Evolutionary conservation across 805 yeast genomes (phyloP), one percentile per base, ranked within the genome.

Genomic region (Myxozyma kluyveri): DNA sequence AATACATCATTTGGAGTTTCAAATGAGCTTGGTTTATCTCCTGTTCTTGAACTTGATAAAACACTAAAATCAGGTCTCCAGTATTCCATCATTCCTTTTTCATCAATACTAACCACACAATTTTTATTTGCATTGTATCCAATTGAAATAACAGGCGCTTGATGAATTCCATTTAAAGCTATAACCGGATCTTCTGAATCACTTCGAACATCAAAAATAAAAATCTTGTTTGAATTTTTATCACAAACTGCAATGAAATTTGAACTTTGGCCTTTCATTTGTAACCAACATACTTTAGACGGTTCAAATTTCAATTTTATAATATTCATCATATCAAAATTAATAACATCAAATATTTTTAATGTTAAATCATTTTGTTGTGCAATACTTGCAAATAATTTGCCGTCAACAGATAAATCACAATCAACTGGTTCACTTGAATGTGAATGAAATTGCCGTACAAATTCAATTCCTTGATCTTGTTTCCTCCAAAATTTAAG

Each of bases 321-420:
- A 2, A 69, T 64, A 45, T 61, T 66, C 4, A 70, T 65, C 73
- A 73, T 67, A 43, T 73, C 76, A 26, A 69, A 61, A 4, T 61
- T 60, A 5, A 46, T 52, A 26, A 71, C 61, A 37, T 72, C 76
- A 55, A 71, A 72, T 3, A 73, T 50, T 56, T 69, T 60, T 19
- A 53, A 38, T 1, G 65, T 46, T 29, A 9, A 9, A 29, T 29
- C 33, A 7, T 49, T 55, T 26, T 62, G 64, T 2, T 45, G 55
- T 1, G 49, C 61, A 18, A 52, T 29, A 36, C 67, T 62, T 7
- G 65, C 71, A 52, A 69, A 52, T n/a, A 60, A 42, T 33, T 49
- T 54, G 7, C 69, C 67, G 29, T 62, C 61, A 3, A 48, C 42
- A 24, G 58, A 50, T 36, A 66, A 57, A 2, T 32, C 47, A 7